A percentile compares a stretch with the other conserved stretches of the same genome.
Evolutionary conservation across 768 basidiomycete species (phyloP).

Genomic region (Lyophyllum atratum): DNA sequence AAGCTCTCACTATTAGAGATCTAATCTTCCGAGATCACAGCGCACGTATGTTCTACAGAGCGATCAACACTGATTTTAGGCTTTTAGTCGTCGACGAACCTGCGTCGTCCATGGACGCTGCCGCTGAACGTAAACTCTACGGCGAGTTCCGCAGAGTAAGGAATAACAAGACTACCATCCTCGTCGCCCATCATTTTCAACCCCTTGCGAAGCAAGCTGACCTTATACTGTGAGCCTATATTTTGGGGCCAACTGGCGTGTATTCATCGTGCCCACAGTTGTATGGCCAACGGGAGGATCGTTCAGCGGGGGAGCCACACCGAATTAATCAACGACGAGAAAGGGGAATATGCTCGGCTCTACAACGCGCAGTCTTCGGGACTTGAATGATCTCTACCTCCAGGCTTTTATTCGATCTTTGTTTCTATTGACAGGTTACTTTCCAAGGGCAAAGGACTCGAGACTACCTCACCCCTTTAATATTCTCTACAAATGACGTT

Average conservation of each 20-base stretch:
- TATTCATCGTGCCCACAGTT: not conserved
- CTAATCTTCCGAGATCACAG: slow-evolving; percentile 22
- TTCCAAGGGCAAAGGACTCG: too few species aligned
- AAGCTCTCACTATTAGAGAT: slow-evolving; percentile 1
- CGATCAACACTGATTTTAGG: slow-evolving; percentile 20
- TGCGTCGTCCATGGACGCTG: not conserved
- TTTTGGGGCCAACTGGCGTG: not conserved
- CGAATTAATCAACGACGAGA: not conserved
- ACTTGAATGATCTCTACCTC: not conserved
- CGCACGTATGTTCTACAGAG: slow-evolving; percentile 46
- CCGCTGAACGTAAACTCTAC: not conserved
- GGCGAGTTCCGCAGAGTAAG: not conserved
- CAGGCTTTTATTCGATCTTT: too few species aligned
- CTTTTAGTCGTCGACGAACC: slow-evolving; percentile 9
- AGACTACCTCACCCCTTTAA: too few species aligned
- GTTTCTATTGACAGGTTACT: too few species aligned
- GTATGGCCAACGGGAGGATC: slow-evolving; percentile 9
- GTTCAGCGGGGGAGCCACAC: not conserved
- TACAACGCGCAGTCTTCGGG: not conserved
- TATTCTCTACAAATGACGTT: too few species aligned
- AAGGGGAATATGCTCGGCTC: slow-evolving; percentile 2
- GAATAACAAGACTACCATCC: slow-evolving; percentile 1
- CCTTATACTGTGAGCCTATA: slow-evolving; percentile 2
- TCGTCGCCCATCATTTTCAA: slow-evolving; percentile 5
- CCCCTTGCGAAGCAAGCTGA: not conserved